These are phyloP conservation scores for Ceratocystis variospora DNA, from an alignment of 2,329 filamentous ascomycete species.

Conservation along the genomic window DNA sequence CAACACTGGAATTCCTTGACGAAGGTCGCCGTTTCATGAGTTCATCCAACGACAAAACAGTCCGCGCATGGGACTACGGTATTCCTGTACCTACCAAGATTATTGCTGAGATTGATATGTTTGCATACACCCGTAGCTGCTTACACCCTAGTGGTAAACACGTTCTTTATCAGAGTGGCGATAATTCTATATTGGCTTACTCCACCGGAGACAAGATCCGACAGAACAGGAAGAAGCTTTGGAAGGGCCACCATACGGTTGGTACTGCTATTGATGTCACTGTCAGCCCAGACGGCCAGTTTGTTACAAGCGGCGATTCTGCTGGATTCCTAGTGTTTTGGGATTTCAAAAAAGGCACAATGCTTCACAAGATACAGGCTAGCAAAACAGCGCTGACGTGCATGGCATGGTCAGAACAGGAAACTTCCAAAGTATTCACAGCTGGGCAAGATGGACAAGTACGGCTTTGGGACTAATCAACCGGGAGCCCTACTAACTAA, in stretches of 20 bases:
- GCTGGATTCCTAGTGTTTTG: constrained; percentile 89
- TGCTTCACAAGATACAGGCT: constrained; percentile 92
- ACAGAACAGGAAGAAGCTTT: constrained; percentile 94
- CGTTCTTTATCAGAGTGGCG: constrained; percentile 80
- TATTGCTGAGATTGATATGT: constrained; percentile 97
- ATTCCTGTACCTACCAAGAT: constrained; percentile 98
- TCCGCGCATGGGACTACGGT: constrained; percentile 95
- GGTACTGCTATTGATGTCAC: constrained; percentile 85
- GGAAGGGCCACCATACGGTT: constrained; percentile 88
- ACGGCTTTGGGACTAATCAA: constrained; percentile 73
- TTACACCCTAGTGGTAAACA: constrained; percentile 85
- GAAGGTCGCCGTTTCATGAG: constrained; percentile 92
- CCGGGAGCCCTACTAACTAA: neutral
- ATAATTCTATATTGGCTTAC: constrained; percentile 96
- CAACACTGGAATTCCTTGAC: constrained; percentile 94
- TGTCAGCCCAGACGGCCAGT: constrained; percentile 82
- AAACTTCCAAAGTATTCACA: constrained; percentile 84
- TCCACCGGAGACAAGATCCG: constrained; percentile 89
- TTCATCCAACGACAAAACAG: constrained; percentile 90
- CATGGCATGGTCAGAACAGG: constrained; percentile 92
- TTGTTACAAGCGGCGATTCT: constrained; percentile 74
- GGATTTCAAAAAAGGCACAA: constrained; percentile 99
- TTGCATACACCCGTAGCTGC: constrained; percentile 75
- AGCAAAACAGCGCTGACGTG: constrained; percentile 72
- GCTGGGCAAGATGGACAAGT: constrained; percentile 81